These are phyloP conservation scores for Talaromyces liani DNA, from an alignment of 495 filamentous ascomycete species.

Conservation along the genomic window DNA sequence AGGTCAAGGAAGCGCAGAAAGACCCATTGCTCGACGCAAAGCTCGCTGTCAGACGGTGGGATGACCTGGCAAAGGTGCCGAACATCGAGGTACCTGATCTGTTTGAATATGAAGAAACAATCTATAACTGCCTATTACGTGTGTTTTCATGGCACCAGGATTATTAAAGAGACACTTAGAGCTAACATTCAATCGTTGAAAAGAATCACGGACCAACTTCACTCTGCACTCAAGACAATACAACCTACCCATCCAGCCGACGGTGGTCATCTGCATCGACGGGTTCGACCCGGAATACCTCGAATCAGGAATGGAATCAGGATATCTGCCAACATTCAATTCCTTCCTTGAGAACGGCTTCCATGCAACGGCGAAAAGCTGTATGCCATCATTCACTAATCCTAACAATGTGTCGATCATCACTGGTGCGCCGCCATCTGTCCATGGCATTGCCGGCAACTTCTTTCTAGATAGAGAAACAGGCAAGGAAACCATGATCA, in stretches of 20 bases:
- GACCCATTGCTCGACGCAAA: constrained; percentile 27
- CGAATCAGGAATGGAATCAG: constrained; percentile 17
- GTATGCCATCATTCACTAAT: constrained; percentile 32
- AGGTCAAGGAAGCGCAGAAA: constrained; percentile 20
- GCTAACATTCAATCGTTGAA: background rate
- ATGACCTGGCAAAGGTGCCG: constrained; percentile 30
- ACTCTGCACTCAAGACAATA: constrained; percentile 17
- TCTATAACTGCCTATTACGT: constrained; percentile 18
- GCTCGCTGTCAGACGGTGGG: constrained; percentile 29
- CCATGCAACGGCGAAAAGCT: constrained; percentile 21
- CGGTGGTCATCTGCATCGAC: constrained; percentile 29
- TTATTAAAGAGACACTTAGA: background rate
- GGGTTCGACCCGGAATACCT: constrained; percentile 31
- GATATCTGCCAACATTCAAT: constrained; percentile 22
- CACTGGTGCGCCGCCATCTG: constrained; percentile 21
- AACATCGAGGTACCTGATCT: constrained; percentile 18
- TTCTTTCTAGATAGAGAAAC: constrained; percentile 27
- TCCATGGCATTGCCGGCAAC: constrained; percentile 30
- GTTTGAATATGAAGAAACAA: constrained; percentile 17
- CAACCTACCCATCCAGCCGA: constrained; percentile 15
- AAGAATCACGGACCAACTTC: constrained; percentile 15
- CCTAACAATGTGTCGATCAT: constrained; percentile 30
- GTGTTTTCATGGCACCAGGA: background rate
- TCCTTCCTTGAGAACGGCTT: constrained; percentile 22
- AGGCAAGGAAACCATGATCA: constrained; percentile 26